Evolutionary conservation across 2,329 filamentous ascomycete species (phyloP).

Genomic region (Nemania abortiva): DNA sequence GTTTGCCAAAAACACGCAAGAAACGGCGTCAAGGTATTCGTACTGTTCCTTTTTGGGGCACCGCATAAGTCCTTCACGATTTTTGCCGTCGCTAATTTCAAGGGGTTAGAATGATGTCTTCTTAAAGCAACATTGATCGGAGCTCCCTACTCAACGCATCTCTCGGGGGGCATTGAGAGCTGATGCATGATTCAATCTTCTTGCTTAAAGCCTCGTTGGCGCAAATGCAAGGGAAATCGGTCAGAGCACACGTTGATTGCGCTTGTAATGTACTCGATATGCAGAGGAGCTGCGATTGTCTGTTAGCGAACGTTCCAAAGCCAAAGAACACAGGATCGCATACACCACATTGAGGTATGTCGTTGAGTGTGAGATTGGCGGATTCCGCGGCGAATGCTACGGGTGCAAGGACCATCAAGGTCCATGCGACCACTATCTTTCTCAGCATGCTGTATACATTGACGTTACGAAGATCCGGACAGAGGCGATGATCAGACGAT

Average conservation of each 20-base stretch:
- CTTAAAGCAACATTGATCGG: background rate
- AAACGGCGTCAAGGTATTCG: background rate
- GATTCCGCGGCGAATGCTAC: conserved; percentile 26
- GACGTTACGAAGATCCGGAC: background rate
- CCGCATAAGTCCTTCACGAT: conserved; percentile 27
- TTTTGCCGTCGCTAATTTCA: conserved; percentile 22
- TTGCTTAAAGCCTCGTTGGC: conserved; percentile 12
- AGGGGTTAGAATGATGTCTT: conserved; percentile 9
- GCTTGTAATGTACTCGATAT: conserved; percentile 16
- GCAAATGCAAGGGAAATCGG: conserved; percentile 35
- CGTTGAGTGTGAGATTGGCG: conserved; percentile 5
- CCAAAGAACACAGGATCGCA: background rate
- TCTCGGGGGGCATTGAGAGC: conserved; percentile 20
- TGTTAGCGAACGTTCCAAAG: background rate
- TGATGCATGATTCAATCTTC: conserved; percentile 28
- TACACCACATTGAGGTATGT: conserved; percentile 34
- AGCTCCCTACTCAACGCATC: conserved; percentile 31
- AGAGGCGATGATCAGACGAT: background rate
- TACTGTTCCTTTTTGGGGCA: conserved; percentile 26
- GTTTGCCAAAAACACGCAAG: background rate
- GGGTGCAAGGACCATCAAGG: conserved; percentile 16
- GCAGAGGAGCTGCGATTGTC: conserved; percentile 19
- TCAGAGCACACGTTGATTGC: conserved; percentile 22
- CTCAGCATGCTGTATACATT: conserved; percentile 26
- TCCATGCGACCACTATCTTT: conserved; percentile 25